Conservation (phyloP, 306 rosid species). For the Casuarina glauca region DNA sequence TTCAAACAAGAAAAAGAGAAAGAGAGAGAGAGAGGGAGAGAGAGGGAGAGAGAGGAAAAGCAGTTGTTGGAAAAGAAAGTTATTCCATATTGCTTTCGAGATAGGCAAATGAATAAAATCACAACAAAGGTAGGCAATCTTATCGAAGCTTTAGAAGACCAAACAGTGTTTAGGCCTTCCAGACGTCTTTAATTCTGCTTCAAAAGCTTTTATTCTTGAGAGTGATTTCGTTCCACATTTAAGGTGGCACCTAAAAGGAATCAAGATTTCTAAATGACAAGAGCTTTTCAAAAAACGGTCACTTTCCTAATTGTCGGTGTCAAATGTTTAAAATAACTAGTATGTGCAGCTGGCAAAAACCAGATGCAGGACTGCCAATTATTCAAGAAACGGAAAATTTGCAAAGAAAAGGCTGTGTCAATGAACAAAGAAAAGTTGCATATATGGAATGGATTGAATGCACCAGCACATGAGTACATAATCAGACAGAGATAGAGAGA, state of each 20-base stretch:
- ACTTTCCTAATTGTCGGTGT: conserved; percentile 49
- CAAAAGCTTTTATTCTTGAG: conserved; percentile 25
- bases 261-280: conserved; percentile 25
- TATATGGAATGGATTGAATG: conserved; percentile 25
- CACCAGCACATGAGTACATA: neutral
- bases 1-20: neutral
- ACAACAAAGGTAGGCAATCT: conserved; percentile 18
- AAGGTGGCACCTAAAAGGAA: too few relatives aligned
- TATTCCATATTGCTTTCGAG: conserved; percentile 4
- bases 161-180: neutral
- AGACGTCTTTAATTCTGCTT: neutral
- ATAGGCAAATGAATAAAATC: conserved; percentile 5
- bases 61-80: neutral
- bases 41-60: neutral
- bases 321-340: conserved; percentile 47
- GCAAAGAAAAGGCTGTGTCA: conserved; percentile 31
- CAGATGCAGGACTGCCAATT: conserved; percentile 33
- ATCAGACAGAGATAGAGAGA: conserved; percentile 5
- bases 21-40: conserved; percentile 5
- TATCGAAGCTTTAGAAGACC: neutral
- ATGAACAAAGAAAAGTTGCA: conserved; percentile 23
- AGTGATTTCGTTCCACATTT: conserved; percentile 30
- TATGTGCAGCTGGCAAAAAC: conserved; percentile 65
- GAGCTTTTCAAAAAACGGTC: conserved; percentile 41
- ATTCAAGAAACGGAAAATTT: conserved; percentile 52